Percentiles rank a stretch among this genome's conserved stretches.
These are phyloP conservation scores for Rachicladosporium sp. DNA, from an alignment of 2,329 filamentous ascomycete genomes.

Conservation along the genomic window DNA sequence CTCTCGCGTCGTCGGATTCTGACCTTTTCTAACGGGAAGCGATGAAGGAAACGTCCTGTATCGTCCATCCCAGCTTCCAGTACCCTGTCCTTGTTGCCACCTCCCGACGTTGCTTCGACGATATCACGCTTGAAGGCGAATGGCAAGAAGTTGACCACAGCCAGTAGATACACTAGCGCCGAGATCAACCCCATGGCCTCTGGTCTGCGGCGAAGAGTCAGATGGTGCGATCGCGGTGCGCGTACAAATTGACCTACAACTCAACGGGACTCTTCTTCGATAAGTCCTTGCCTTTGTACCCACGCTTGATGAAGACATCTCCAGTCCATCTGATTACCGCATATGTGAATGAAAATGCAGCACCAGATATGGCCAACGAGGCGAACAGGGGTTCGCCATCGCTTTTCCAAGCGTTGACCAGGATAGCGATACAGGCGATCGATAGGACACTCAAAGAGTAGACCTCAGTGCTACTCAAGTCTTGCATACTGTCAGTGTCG, in stretches of 20 bases:
- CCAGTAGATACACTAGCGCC: slow-evolving; percentile 81
- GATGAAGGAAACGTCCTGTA: slow-evolving; percentile 73
- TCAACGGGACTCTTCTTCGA: slow-evolving; percentile 63
- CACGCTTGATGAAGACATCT: slow-evolving; percentile 73
- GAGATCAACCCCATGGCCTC: slow-evolving; percentile 95
- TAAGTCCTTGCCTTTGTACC: slow-evolving; percentile 81
- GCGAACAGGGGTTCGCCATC: slow-evolving; percentile 84
- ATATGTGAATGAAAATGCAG: slow-evolving; percentile 73
- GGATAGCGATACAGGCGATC: slow-evolving; percentile 56
- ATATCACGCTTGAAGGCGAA: slow-evolving; percentile 98
- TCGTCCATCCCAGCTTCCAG: slow-evolving; percentile 61
- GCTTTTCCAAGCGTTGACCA: slow-evolving; percentile 68
- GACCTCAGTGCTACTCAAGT: slow-evolving; percentile 42
- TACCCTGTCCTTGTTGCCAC: slow-evolving; percentile 80
- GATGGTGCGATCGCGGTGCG: slow-evolving; percentile 4
- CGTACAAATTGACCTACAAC: slow-evolving; percentile 42
- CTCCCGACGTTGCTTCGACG: slow-evolving; percentile 84
- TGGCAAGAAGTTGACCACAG: slow-evolving; percentile 83
- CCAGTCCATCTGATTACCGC: slow-evolving; percentile 89
- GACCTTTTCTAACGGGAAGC: slow-evolving; percentile 91
- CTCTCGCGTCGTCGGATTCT: not conserved
- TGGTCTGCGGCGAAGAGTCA: slow-evolving; percentile 41
- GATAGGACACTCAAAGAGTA: slow-evolving; percentile 51
- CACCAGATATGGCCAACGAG: slow-evolving; percentile 71
- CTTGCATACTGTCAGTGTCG: not conserved